Conservation (phyloP, 2,329 filamentous ascomycete species). For the Calonectria multiphialidica region DNA sequence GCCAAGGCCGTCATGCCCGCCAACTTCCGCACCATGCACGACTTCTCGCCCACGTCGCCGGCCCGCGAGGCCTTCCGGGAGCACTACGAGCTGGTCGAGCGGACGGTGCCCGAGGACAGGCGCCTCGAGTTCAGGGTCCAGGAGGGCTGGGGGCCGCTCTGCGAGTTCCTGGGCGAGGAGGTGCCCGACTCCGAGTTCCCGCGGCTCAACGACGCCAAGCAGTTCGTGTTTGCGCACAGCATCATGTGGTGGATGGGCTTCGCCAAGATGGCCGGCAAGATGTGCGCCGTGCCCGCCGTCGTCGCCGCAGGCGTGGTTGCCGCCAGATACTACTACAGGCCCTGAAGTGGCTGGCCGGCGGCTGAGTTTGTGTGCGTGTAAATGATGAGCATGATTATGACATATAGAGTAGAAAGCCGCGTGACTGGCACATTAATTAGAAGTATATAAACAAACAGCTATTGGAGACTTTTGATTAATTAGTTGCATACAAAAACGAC, state of each 20-base stretch:
- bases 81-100: slow-evolving; percentile 1
- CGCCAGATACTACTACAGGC: neutral
- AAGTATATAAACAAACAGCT: neutral
- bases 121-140: slow-evolving; percentile 26
- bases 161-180: slow-evolving; percentile 19
- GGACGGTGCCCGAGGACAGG: neutral
- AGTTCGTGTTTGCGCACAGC: slow-evolving; percentile 27
- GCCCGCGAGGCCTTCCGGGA: slow-evolving; percentile 23
- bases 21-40: slow-evolving; percentile 6
- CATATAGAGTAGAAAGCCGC: no score
- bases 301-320: slow-evolving; percentile 24
- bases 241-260: slow-evolving; percentile 37
- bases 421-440: neutral
- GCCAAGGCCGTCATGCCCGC: slow-evolving; percentile 21
- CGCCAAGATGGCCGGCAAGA: slow-evolving; percentile 31
- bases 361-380: no score
- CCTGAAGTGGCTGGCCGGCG: no score
- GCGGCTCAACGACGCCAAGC: slow-evolving; percentile 21
- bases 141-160: slow-evolving; percentile 31
- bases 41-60: neutral
- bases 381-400: no score
- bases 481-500: no score
- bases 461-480: no score
- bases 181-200: slow-evolving; percentile 25
- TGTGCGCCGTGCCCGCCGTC: slow-evolving; percentile 2